Percentiles rank a stretch among this genome's conserved stretches.
phyloP scores from a whole-genome alignment of 1,284 basidiomycete species.

The Austroboletus novae-zelandiae region DNA sequence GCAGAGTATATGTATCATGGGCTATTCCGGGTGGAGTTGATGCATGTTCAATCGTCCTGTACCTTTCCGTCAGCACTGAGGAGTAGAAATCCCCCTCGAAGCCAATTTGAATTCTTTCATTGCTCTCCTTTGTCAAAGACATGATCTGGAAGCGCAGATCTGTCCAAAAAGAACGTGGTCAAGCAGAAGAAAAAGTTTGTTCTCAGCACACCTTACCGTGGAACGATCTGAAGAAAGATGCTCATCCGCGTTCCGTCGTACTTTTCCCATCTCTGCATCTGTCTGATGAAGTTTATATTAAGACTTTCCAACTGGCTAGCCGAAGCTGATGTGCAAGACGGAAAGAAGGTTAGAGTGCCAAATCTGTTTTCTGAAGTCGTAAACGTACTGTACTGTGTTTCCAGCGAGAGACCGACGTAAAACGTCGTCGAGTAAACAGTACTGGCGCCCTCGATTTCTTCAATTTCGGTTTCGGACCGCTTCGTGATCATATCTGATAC shows the following conservation, averaged over 20 bases:
- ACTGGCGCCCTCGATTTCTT: conserved; percentile 73
- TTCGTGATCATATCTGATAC: conserved; percentile 69
- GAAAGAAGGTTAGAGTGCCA: conserved; percentile 18
- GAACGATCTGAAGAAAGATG: conserved; percentile 92
- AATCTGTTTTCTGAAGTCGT: conserved; percentile 10
- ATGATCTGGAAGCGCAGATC: conserved; percentile 74
- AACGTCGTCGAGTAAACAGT: conserved; percentile 92
- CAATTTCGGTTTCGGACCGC: conserved; percentile 79
- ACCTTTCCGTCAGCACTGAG: too few species aligned
- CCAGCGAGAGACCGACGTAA: conserved; percentile 93
- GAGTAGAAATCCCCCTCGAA: too few species aligned
- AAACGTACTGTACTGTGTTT: conserved; percentile 83
- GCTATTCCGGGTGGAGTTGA: too few species aligned
- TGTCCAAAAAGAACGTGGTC: conserved; percentile 33
- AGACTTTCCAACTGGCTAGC: conserved; percentile 87
- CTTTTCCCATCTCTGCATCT: conserved; percentile 95
- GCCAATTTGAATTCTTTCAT: too few species aligned
- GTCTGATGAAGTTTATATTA: conserved; percentile 91
- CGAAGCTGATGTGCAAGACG: conserved; percentile 55
- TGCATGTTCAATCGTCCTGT: too few species aligned
- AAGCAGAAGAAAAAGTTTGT: conserved; percentile 11
- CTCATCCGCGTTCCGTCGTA: conserved; percentile 94
- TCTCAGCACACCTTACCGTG: conserved; percentile 57
- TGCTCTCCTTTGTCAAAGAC: conserved; percentile 82
- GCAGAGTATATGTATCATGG: too few species aligned